Base-by-base conservation (phyloP, 73 alveolate genomes). In the Blepharisma japonicum region DNA sequence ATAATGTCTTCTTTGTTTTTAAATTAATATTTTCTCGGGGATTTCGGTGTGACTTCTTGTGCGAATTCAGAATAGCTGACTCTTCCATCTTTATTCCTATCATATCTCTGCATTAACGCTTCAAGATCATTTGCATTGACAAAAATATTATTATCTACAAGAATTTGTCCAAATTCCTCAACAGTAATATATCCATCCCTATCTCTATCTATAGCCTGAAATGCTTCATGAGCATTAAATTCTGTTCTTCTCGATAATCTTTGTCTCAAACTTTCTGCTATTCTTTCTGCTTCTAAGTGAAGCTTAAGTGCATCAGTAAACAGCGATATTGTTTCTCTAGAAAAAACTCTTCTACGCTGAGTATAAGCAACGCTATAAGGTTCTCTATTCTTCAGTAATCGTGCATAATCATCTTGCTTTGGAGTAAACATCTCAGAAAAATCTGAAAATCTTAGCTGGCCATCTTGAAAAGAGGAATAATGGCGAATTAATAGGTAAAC, bases 341-440 rank as follows among this genome's bases (percentile, higher is more conserved):
- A 78, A 53, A 71, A 68, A 56, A 71, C 86, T 25, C 38, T 66
- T 50, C 56, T 47, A 6, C 88, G 68, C 50, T 79, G 66, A 83
- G 21, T 45, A 7, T 61, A 51, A 23, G 11, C 38, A 14, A 45
- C 46, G 39, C 56, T 66, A 45, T 23, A 39, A 0, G 86, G 71
- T 9, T 23, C 46, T 68, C 84, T 78, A 38, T 71, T 78, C 53
- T 55, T 78, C 71, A 68, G 32, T 27, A 56, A 47, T 6, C 71
- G 45, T 14, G 83, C 87, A 21, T 80, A 42, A 18, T 81, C 90
- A 14, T 49, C 20, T 61, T 82, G 79, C 21, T 61, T 46, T 55
- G 91, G 88, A 7, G 86, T 55, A 49, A 84, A 66, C 14, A 82
- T 78, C n/a, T 84, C 85, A 55, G 85, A 81, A 78, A 84, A 81